Base-by-base conservation (phyloP, 148 eudicot genomes). In the Cornus kousa region DNA sequence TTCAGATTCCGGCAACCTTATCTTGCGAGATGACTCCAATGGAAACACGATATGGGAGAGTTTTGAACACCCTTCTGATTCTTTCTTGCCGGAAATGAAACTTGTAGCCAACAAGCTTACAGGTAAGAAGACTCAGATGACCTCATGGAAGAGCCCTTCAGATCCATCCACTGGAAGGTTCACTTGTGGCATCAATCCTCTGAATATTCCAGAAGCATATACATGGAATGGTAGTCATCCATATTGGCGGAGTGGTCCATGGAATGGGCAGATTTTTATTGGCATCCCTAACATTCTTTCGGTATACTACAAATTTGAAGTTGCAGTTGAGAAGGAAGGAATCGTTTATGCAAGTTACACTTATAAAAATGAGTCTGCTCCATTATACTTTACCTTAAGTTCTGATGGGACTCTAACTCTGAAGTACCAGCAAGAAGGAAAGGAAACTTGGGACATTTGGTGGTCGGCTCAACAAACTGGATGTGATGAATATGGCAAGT, bases 401-500 rank as follows among this genome's bases (percentile, higher is more conserved):
- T 71, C 50, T 48, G 53, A 70, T 24, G 88, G 86, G 16, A 46
- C 46, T 50, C 1, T 74, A 8, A 17, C 31, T 3, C 39, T 31
- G 23, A 75, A 48, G 17, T 6, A 33, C 5, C 77, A 82, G 83
- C 64, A 77, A 60, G 22, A 48, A 22, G 69, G 50, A 13, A 64
- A 13, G 13, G 19, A 22, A 5, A 32, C 73, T 7, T 85, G 85
- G 87, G 33, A 31, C 17, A 17, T 71, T 14, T 2, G 39, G 4
- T 86, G 81, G 77, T 7, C n/a, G 10, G 73, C 74, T 2, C 78
- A 39, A 20, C 14, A 59, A 8, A 43, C 59, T 3, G 83, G 65
- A 8, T 90, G 91, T 76, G 85, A 85, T 73, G 82, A 9, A 59
- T 39, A 43, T 43, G 48, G 48, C 8, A 43, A 43, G 35, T 90